Conservation (phyloP, 2,329 filamentous ascomycete species). For the Fusarium protoensiforme region DNA sequence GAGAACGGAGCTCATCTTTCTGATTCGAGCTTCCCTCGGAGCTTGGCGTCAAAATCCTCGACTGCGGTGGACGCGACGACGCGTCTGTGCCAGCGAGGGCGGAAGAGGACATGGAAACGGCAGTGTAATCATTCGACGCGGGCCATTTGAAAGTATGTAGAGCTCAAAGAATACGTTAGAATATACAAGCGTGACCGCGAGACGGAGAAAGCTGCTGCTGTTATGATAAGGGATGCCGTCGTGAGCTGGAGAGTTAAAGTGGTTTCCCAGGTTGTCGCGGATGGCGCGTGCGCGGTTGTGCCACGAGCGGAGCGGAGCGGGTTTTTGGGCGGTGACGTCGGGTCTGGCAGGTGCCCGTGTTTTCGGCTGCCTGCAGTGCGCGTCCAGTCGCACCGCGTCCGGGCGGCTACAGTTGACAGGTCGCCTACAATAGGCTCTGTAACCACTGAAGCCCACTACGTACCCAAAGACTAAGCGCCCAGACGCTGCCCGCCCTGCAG, state of each 20-base stretch:
- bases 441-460: neutral
- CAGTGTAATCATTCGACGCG: conserved; percentile 25
- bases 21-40: conserved; percentile 53
- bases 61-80: conserved; percentile 62
- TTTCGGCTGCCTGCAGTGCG: conserved; percentile 4
- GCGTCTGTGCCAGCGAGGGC: conserved; percentile 54
- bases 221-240: conserved; percentile 17
- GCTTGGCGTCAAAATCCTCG: conserved; percentile 55
- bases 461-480: neutral
- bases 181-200: conserved; percentile 12
- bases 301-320: neutral
- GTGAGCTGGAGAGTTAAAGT: conserved; percentile 27
- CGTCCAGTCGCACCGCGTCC: conserved; percentile 11
- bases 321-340: conserved; percentile 21
- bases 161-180: conserved; percentile 6
- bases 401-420: conserved; percentile 9
- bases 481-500: neutral
- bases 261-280: conserved; percentile 8
- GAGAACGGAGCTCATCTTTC: conserved; percentile 44
- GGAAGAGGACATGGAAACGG: conserved; percentile 48
- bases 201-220: conserved; percentile 11
- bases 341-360: neutral
- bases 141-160: conserved; percentile 25
- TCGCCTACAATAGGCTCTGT: neutral
- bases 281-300: conserved; percentile 19